Evolutionary conservation across 2,329 filamentous ascomycete genomes (phyloP).

Genomic region (Fusarium chuoi): DNA sequence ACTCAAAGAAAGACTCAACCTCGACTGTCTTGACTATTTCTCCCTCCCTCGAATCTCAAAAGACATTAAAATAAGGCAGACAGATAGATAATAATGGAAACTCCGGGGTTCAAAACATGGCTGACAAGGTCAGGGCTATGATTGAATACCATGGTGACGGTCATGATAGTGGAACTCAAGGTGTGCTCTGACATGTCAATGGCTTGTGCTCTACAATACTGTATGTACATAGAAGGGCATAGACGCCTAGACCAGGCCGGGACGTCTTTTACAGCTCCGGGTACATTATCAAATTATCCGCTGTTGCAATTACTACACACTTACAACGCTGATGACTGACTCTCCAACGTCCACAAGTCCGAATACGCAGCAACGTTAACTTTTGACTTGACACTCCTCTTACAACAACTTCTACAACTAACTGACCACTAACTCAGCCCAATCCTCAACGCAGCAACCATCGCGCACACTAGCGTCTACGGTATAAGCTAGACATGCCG

Average conservation of each 20-base stretch:
- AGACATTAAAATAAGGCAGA: background rate
- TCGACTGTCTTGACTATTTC: background rate
- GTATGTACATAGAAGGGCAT: background rate
- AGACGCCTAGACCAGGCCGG: background rate
- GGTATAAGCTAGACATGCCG: conserved; percentile 35
- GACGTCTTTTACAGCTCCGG: conserved; percentile 25
- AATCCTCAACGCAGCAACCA: background rate
- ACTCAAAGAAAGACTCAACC: background rate
- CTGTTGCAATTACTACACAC: conserved; percentile 10
- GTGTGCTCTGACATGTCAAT: conserved; percentile 29
- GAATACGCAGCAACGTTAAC: conserved; percentile 25
- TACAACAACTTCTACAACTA: background rate
- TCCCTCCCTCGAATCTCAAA: conserved; percentile 1
- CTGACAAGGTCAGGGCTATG: conserved; percentile 7
- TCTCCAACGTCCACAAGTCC: conserved; percentile 4
- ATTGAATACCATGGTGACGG: conserved; percentile 36
- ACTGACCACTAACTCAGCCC: background rate
- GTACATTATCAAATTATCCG: conserved; percentile 17
- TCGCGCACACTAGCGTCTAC: conserved; percentile 18
- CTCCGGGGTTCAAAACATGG: conserved; percentile 7
- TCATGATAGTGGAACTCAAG: conserved; percentile 33
- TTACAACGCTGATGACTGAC: background rate
- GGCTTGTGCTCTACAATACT: conserved; percentile 27
- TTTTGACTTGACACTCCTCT: background rate
- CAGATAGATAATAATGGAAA: background rate